Evolutionary conservation across 2,329 filamentous ascomycete species (phyloP), one percentile per base, ranked within the genome.

Genomic region (Calonectria pteridis): DNA sequence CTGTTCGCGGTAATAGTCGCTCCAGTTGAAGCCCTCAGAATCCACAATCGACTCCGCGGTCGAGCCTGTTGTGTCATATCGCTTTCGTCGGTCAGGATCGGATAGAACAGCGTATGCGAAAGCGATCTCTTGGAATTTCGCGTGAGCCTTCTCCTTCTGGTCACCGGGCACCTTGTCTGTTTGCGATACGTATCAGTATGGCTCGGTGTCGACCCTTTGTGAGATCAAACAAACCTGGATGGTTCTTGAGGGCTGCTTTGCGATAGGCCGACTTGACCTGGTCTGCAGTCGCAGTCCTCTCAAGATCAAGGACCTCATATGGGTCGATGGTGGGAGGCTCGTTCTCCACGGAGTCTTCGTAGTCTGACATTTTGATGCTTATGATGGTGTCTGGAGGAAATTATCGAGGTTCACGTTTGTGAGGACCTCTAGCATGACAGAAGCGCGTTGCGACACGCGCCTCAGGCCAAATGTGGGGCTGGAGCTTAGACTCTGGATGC

Each of bases 21-120:
- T 89, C 97, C 97, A 99, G 87, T 95, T 91, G 86, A 98, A 99
- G 68, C 93, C 94, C 73, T 94, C 93, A 5, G 91, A 90, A 82
- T 95, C 93, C 37, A 93, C 90, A 28, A 98, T 91, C 11, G 92
- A 93, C 82, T 98, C 96, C 14, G 94, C 92, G 0, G 96, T 98
- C 70, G 94, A 97, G 69, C 97, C 97, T 0, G 96, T 98, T 67
- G 90, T 89, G 82, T 99, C 96, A 87, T 98, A 99, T 73, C 95
- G 94, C 79, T 92, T 92, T 78, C 97, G 94, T 67, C 97, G 92
- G 26, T 89, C 88, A 28, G 93, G 89, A 79, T 98, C 95, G 37
- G 95, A 98, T 43, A 99, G 94, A 64, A 99, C 91, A 40, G 95
- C 96, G 82, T 98, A 98, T 67, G 97, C 96, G 81, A 98, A 96